Evolutionary conservation across 306 rosid genomes (phyloP).

Genomic region (Fragaria vesca): DNA sequence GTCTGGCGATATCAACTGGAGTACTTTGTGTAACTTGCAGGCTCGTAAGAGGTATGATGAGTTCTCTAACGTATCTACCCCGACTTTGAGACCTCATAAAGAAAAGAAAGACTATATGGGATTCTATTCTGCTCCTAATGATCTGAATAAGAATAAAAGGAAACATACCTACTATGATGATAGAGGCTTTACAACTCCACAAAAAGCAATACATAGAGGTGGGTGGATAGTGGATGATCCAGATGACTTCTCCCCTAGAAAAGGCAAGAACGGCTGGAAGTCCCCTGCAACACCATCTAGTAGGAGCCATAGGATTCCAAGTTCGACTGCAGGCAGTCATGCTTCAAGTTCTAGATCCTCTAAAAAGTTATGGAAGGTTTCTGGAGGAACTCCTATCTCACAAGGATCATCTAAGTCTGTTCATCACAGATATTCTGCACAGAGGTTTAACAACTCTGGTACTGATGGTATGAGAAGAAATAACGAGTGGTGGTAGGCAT

Average conservation of each 20-base stretch:
- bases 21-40: constrained; percentile 36
- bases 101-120: constrained; percentile 44
- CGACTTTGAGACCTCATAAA: constrained; percentile 33
- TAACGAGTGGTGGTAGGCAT: constrained; percentile 51
- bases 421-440: constrained; percentile 44
- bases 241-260: constrained; percentile 39
- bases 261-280: constrained; percentile 31
- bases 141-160: constrained; percentile 43
- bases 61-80: constrained; percentile 35
- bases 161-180: constrained; percentile 45
- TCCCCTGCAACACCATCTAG: constrained; percentile 43
- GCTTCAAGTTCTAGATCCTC: constrained; percentile 34
- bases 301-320: constrained; percentile 24
- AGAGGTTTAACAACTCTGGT: constrained; percentile 51
- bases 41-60: constrained; percentile 45
- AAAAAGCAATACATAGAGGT: constrained; percentile 46
- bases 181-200: constrained; percentile 35
- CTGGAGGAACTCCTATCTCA: constrained; percentile 41
- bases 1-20: neutral
- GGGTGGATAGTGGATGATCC: constrained; percentile 51
- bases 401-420: constrained; percentile 30
- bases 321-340: constrained; percentile 33
- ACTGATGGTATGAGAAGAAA: constrained; percentile 40
- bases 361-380: constrained; percentile 22
- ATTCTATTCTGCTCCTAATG: constrained; percentile 56